Evolutionary conservation across 2,329 filamentous ascomycete genomes (phyloP), one percentile per base, ranked within the genome.

Genomic region (Xylaria sp.): DNA sequence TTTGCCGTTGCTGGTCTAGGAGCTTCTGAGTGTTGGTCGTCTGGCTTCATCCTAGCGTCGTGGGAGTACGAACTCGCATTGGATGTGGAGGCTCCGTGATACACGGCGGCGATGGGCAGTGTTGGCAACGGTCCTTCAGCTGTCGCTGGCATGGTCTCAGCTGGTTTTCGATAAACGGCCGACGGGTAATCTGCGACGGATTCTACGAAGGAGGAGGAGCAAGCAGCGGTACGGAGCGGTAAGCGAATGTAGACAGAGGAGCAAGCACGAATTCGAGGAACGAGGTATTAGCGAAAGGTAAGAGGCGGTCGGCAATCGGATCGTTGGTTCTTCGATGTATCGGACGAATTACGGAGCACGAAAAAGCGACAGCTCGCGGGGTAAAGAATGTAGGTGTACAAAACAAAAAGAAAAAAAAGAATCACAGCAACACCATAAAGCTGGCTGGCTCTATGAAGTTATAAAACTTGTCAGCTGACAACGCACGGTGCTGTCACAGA

Each of bases 1-100:
- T 79, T 80, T n/a, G 80, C 78, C 63, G 78, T 79, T 56, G 77
- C 71, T 18, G 73, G 72, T 66, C 71, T 71, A 23, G 67, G 63
- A 28, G 69, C 41, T 36, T 73, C 73, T 33, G 69, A 60, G 43
- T 69, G 73, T 60, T 72, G 75, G 43, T 78, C 73, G 31, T 72
- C 71, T 8, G 71, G 49, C 66, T 75, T 75, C 58, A 77, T 74
- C 46, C 73, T 74, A 39, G 73, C 77, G 54, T 77, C 77, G 60
- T 76, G 72, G 13, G 76, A 77, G 60, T 74, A 78, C 36, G 72
- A 76, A 56, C 75, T 79, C 36, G 75, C 71, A 70, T 67, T 74
- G 58, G 75, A 79, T 2, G 72, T 70, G 15, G 75, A 73, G 15
- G 70, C 58, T 28, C 60, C 75, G 61, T 75, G 61, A 43, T 72